Base-by-base conservation (phyloP, 129 eudicot genomes). In the Saussurea involucrata region DNA sequence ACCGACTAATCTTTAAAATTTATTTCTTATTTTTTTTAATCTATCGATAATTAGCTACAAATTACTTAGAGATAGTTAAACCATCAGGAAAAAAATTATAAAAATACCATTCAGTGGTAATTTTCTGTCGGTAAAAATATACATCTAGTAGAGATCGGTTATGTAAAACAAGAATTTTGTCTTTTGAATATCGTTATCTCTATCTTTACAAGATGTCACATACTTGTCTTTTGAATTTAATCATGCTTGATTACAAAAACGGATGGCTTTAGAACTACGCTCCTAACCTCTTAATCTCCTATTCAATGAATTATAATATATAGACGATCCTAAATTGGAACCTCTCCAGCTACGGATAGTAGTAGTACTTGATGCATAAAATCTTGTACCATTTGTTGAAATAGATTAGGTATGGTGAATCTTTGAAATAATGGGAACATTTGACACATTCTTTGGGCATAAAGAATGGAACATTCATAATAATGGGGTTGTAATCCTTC, bases 381-480 rank as follows among this genome's bases (percentile, higher is more conserved):
- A 37, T 61, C 12, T 34, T 63, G 71, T 29, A 15, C 10, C 66
- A 24, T 32, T 37, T 17, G 58, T 61, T 24, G n/a, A 36, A 61
- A 34, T 31, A 7, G 37, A 34, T 74, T 74, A 34, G 71, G 68
- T 63, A 63, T 63, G 69, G 61, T 25, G 80, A 76, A 76, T 66
- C 80, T 76, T 76, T 53, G 24, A 17, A 53, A 53, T 53, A 53
- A 53, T 53, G 61, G 20, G 61, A n/a, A 53, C 61, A n/a, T 53
- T 53, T 77, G 68, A 64, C 65, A 69, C 60, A 68, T 77, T 68
- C 68, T 68, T 77, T 69, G 42, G 81, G 61, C 75, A 77, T 57
- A 77, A 44, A 77, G 40, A 68, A 55, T 33, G 69, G 37, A 68
- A 77, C 53, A 68, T 77, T 32, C 61, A 20, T 34, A 68, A 22